phyloP scores from a whole-genome alignment of 2,329 filamentous ascomycete genomes.

The Metarhizium anisopliae region DNA sequence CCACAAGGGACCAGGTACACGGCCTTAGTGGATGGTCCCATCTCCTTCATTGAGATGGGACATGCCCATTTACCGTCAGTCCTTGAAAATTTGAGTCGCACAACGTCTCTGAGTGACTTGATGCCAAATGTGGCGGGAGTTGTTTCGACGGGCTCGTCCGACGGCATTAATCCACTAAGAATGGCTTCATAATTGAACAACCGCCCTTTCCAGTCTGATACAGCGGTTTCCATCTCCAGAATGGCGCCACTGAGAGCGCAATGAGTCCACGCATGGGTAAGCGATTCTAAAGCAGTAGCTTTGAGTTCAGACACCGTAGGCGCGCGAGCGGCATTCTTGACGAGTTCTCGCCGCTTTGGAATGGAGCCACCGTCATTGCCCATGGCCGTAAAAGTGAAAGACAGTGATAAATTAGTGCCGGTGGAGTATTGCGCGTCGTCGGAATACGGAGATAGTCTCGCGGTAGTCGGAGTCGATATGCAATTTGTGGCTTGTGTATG shows the following conservation, averaged over 20 bases:
- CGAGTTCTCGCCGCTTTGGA: conserved; percentile 88
- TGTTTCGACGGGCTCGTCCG: conserved; percentile 46
- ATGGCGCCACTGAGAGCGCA: conserved; percentile 78
- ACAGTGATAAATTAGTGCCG: not conserved
- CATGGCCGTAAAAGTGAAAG: conserved; percentile 42
- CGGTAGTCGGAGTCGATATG: not conserved
- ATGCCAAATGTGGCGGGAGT: conserved; percentile 49
- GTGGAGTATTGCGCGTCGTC: not conserved
- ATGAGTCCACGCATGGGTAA: conserved; percentile 77
- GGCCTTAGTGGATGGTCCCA: conserved; percentile 70
- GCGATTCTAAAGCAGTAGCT: conserved; percentile 75
- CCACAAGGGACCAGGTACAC: conserved; percentile 93
- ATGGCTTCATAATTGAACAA: conserved; percentile 95
- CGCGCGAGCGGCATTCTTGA: conserved; percentile 81
- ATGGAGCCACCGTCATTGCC: conserved; percentile 98
- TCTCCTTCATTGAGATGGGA: conserved; percentile 75
- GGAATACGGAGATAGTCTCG: not conserved
- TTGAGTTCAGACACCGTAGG: conserved; percentile 82
- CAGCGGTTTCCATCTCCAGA: conserved; percentile 60
- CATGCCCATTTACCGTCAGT: conserved; percentile 61
- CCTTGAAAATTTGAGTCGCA: conserved; percentile 66
- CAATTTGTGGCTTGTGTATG: not conserved
- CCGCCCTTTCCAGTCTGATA: conserved; percentile 75
- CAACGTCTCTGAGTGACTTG: conserved; percentile 74
- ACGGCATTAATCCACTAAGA: conserved; percentile 50